A percentile compares a stretch with the other conserved stretches of the same genome.
Conservation (phyloP, 345 rosid species). For the Lepidium sativum region DNA sequence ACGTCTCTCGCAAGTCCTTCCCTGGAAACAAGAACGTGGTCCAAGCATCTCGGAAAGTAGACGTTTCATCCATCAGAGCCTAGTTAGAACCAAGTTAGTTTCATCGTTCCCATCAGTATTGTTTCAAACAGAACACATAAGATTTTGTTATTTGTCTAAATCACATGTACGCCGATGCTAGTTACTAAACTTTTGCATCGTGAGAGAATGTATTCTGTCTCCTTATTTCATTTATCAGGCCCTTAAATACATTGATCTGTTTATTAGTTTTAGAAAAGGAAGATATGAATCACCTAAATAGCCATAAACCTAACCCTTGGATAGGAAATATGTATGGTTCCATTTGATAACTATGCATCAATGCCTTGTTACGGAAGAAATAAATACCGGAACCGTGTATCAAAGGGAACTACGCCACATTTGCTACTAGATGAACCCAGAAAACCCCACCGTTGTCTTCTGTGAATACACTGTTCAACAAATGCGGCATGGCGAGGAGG, state of each 20-base stretch:
- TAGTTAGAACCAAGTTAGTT: constrained; percentile 29
- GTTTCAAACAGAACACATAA: neutral
- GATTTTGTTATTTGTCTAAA: neutral
- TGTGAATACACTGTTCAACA: constrained; percentile 71
- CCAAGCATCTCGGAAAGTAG: constrained; percentile 51
- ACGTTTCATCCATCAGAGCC: constrained; percentile 42
- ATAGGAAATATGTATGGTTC: neutral
- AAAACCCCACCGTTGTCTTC: constrained; percentile 60
- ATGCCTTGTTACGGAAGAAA: constrained; percentile 54
- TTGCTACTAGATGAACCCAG: constrained; percentile 51
- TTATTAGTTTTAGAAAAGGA: constrained; percentile 6
- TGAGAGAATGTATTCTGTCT: neutral
- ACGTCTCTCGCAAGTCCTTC: constrained; percentile 64
- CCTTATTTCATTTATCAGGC: neutral
- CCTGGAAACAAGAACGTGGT: constrained; percentile 87
- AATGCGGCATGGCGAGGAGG: constrained; percentile 67
- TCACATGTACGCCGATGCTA: neutral
- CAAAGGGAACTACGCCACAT: constrained; percentile 68
- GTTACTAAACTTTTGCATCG: neutral
- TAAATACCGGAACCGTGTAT: constrained; percentile 75
- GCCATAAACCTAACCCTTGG: constrained; percentile 11
- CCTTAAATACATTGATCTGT: neutral
- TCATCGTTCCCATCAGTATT: neutral
- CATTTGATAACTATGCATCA: too few species aligned
- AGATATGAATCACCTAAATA: constrained; percentile 10